Conservation (phyloP, 805 yeast species). For the Teunomyces funiuensis region DNA sequence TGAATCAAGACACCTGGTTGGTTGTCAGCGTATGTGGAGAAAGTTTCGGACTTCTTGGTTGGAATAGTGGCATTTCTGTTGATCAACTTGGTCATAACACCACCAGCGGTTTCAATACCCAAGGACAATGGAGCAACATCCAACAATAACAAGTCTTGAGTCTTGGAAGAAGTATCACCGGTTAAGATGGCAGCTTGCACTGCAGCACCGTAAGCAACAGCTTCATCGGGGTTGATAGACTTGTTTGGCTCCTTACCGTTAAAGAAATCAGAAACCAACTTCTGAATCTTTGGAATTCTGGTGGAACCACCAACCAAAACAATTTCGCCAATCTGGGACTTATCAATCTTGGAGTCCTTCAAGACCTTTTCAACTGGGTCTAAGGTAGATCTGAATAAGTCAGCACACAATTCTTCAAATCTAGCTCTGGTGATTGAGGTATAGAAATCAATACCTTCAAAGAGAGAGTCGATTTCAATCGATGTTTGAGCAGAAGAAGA, state of each 20-base stretch:
- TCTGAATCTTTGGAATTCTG: conserved; percentile 97
- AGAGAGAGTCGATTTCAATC: conserved; percentile 93
- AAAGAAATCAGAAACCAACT: conserved; percentile 84
- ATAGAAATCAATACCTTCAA: conserved; percentile 92
- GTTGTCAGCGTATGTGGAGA: conserved; percentile 95
- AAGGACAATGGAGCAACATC: conserved; percentile 93
- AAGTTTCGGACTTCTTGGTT: conserved; percentile 90
- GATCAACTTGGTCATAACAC: conserved; percentile 94
- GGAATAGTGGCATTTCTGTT: conserved; percentile 95
- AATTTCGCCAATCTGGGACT: conserved; percentile 87
- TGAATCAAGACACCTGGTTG: conserved; percentile 94
- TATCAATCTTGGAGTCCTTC: conserved; percentile 87
- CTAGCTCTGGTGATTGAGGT: conserved; percentile 96
- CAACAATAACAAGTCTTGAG: conserved; percentile 60
- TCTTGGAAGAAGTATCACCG: conserved; percentile 65
- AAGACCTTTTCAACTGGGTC: conserved; percentile 96
- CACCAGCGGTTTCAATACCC: conserved; percentile 97
- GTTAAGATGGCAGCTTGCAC: conserved; percentile 97
- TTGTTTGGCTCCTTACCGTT: conserved; percentile 95
- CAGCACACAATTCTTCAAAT: conserved; percentile 94
- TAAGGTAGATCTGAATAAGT: conserved; percentile 88
- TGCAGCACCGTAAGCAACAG: conserved; percentile 99
- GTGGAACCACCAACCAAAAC: conserved; percentile 99
- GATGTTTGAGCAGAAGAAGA: conserved; percentile 95
- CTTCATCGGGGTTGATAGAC: conserved; percentile 99